phyloP scores from a whole-genome alignment of 2,329 filamentous ascomycete genomes.

The Magnaporthales sp. region DNA sequence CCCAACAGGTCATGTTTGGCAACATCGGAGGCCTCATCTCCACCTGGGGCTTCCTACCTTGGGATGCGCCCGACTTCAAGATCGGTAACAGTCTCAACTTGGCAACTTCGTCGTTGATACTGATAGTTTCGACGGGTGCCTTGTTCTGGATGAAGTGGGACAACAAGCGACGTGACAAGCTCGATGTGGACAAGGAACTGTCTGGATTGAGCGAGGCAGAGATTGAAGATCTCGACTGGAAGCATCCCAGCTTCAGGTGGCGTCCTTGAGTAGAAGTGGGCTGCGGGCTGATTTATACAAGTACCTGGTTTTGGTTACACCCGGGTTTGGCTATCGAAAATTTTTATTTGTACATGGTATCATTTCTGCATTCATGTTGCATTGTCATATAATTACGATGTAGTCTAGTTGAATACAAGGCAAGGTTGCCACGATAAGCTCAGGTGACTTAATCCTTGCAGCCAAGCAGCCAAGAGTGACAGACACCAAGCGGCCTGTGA shows the following conservation, averaged over 20 bases:
- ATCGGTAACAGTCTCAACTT: slow-evolving; percentile 64
- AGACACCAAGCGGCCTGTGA: background rate
- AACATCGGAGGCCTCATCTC: slow-evolving; percentile 46
- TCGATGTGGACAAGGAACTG: slow-evolving; percentile 45
- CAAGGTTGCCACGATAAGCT: background rate
- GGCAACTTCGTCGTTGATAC: slow-evolving; percentile 43
- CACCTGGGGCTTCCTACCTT: slow-evolving; percentile 54
- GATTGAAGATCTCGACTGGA: slow-evolving; percentile 55
- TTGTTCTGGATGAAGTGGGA: slow-evolving; percentile 52
- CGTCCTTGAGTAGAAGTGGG: background rate
- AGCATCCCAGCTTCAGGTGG: slow-evolving; percentile 59
- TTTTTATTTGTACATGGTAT: background rate
- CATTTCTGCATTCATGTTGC: background rate
- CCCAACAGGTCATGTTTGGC: slow-evolving; percentile 47
- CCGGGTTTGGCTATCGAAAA: background rate
- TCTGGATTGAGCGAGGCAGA: slow-evolving; percentile 40
- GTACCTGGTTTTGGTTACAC: background rate
- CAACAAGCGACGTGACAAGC: slow-evolving; percentile 44
- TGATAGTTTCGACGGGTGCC: slow-evolving; percentile 38
- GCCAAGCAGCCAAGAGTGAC: background rate
- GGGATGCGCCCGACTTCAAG: slow-evolving; percentile 52
- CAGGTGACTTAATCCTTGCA: background rate
- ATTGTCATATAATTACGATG: background rate
- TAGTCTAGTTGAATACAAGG: background rate
- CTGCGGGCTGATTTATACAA: background rate